phyloP scores from a whole-genome alignment of 768 basidiomycete species.

The Ramaria sp. region DNA sequence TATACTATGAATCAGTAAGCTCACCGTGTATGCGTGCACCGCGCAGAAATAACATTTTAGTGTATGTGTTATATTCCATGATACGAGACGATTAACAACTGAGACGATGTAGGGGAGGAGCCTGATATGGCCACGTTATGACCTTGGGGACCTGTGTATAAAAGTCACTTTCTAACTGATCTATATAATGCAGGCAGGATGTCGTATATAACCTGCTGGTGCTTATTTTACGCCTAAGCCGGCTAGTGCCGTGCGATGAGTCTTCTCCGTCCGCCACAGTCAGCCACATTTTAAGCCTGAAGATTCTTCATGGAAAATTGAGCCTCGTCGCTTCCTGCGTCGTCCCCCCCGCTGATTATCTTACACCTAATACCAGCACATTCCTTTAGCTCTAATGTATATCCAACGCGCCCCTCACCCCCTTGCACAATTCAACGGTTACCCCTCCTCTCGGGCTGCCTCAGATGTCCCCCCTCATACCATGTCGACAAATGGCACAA shows the following conservation, averaged over 20 bases:
- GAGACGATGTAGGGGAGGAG: conserved; percentile 54
- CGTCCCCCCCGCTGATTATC: background rate
- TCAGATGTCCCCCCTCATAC: background rate
- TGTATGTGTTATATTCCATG: conserved; percentile 49
- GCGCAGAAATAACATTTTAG: conserved; percentile 88
- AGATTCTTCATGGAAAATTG: background rate
- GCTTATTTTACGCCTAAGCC: background rate
- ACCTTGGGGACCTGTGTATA: background rate
- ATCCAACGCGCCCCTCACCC: conserved; percentile 2
- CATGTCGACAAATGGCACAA: background rate
- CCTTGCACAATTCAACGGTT: background rate
- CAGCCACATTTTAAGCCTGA: background rate
- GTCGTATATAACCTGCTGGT: background rate
- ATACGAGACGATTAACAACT: conserved; percentile 9
- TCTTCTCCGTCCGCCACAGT: background rate
- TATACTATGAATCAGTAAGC: conserved; percentile 9
- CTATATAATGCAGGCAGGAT: background rate
- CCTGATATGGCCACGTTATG: conserved; percentile 29
- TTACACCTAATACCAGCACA: background rate
- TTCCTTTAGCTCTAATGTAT: background rate
- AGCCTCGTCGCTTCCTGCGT: background rate
- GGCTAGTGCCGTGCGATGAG: background rate
- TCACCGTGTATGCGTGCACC: conserved; percentile 4
- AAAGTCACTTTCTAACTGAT: background rate
- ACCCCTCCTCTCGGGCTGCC: background rate